Percentiles rank a stretch among this genome's conserved stretches.
These are phyloP conservation scores for Nicotiana obtusifolia DNA, from an alignment of 257 asterid species.

Conservation along the genomic window DNA sequence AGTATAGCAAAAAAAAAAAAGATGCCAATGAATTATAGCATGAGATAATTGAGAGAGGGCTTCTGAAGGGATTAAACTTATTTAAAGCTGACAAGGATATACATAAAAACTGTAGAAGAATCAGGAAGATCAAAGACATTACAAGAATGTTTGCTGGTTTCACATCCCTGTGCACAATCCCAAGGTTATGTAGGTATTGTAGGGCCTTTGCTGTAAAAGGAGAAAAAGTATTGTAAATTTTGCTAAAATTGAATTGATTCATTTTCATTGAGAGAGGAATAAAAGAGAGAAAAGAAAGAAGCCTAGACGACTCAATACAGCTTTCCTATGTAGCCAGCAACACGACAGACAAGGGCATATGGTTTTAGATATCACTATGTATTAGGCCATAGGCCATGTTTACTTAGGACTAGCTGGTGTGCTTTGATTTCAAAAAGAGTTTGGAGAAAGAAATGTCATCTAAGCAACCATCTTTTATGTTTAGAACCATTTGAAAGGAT, in stretches of 20 bases:
- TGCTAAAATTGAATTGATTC: conserved; percentile 2
- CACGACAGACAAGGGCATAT: background rate
- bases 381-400: too few relatives aligned
- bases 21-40: background rate
- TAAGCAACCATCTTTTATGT: background rate
- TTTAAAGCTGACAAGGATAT: conserved; percentile 6
- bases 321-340: background rate
- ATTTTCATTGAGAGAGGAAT: background rate
- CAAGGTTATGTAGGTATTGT: conserved; percentile 81
- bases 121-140: conserved; percentile 33
- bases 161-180: conserved; percentile 95
- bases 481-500: background rate
- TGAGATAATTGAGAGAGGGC: background rate
- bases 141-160: conserved; percentile 98
- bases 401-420: background rate
- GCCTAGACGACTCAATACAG: background rate
- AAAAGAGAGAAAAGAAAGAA: conserved; percentile 2
- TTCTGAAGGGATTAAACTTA: conserved; percentile 10
- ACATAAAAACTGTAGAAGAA: conserved; percentile 4
- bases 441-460: background rate
- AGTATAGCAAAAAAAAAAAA: conserved; percentile 13
- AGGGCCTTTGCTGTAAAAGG: conserved; percentile 81
- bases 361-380: too few relatives aligned
- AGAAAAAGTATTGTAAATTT: conserved; percentile 22
- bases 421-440: background rate